Evolutionary conservation across 2,329 filamentous ascomycete genomes (phyloP), one percentile per base, ranked within the genome.

Genomic region (Fusarium aywerte): DNA sequence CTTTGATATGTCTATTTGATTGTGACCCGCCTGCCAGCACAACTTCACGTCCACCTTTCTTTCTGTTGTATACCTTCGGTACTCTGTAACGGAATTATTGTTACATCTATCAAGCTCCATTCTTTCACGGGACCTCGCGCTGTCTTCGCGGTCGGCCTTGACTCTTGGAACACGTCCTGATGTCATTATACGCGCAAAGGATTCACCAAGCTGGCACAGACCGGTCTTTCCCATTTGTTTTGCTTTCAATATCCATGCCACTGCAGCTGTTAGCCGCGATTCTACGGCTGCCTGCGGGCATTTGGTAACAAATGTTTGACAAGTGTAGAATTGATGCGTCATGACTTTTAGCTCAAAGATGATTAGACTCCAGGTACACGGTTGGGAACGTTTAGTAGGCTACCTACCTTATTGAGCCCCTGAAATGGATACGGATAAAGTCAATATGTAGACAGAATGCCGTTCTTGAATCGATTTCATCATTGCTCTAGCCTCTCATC

Each of bases 161-260:
- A 39, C 18, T 31, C 23, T n/a, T 35, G 18, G 33, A 23, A 53
- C 33, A 45, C 44, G 58, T 47, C 38, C n/a, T 36, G 49, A 65
- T 65, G 55, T 67, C 52, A 67, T 68, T 42, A 32, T 48, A 33
- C 47, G 32, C 52, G 52, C n/a, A 35, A 25, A 70, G 70, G 67
- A 69, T 59, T 68, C 67, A 68, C 68, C 7, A 44, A 33, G 16
- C n/a, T 58, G 25, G 42, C 42, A 53, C 21, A 43, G 42, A 18
- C 54, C 42, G 40, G 40, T 50, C 43, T 39, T 35, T n/a, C 53
- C n/a, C n/a, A 32, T n/a, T 64, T 51, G 57, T 21, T 53, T 57
- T 63, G 62, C 51, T 58, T 68, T 62, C 52, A 16, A 7, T 45
- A 4, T 43, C 15, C 7, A 23, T 12, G 8, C 27, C 32, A 27